Base-by-base conservation (phyloP, 441 rosid species). In the Populus hybrid region DNA sequence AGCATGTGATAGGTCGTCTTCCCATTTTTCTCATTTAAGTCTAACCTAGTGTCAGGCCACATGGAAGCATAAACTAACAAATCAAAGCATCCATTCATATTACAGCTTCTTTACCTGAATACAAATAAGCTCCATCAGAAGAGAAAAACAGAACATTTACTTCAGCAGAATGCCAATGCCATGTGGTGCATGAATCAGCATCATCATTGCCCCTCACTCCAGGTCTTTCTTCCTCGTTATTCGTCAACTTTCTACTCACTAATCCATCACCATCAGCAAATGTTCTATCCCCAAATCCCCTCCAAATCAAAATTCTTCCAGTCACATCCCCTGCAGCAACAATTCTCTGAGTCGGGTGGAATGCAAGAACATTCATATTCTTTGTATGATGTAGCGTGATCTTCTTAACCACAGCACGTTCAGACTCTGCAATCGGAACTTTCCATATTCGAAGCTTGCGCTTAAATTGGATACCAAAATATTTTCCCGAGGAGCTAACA, bases 91-190 rank as follows among this genome's bases (percentile, higher is more conserved):
- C 72, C 34, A 75, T 64, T 16, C 21, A 76, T 16, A 16, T 64
- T 11, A 59, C 57, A 6, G 23, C 68, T 77, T 67, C 26, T 65
- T 73, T 84, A 97, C 98, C 98, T 83, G 98, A 89, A 84, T 89
- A 94, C 75, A 97, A 76, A 78, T 92, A 91, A 9, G 97, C 95
- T 81, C 99, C 99, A 85, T 97, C 99, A 1, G 94, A 90, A 83
- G 99, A 97, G 87, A 97, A 94, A 71, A 82, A 84, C 74, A 97
- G 92, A 65, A 84, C 83, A 67, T 85, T 92, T 12, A 97, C 91
- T 86, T 79, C 88, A 83, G 91, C 77, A 42, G 97, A 87, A 81
- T 97, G 99, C 98, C 99, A 97, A 82, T 94, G 98, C 97, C 95
- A 93, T 59, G 98, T 90, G 26, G 98, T 83, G 81, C 98, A 97